These are phyloP conservation scores for Xerocomus amazonicus DNA, from an alignment of 1,284 basidiomycete species.

Conservation along the genomic window DNA sequence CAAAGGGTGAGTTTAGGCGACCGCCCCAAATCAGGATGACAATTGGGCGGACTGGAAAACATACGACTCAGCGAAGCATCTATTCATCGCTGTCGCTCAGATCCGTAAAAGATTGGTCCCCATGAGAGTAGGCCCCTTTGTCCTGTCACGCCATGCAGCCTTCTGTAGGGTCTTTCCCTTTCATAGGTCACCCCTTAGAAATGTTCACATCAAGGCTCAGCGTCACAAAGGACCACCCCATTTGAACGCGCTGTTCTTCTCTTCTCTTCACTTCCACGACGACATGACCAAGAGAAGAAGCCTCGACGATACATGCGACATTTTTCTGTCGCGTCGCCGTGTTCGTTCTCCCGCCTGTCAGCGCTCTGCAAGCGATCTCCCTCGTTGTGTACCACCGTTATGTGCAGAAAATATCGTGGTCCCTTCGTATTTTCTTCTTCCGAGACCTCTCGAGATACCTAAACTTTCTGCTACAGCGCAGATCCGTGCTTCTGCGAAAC, in stretches of 20 bases:
- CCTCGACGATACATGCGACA: conserved; percentile 31
- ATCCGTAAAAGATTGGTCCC: background rate
- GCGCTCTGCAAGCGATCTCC: conserved; percentile 12
- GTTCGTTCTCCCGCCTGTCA: conserved; percentile 8
- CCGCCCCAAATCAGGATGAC: conserved; percentile 16
- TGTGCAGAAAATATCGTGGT: conserved; percentile 7
- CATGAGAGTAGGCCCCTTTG: background rate
- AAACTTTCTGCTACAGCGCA: background rate
- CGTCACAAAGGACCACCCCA: conserved; percentile 20
- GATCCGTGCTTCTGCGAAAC: conserved; percentile 5
- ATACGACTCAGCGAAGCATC: conserved; percentile 22
- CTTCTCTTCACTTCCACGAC: conserved; percentile 17
- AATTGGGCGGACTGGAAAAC: conserved; percentile 24
- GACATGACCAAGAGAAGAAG: conserved; percentile 27
- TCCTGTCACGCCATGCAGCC: background rate
- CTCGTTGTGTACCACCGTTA: conserved; percentile 3
- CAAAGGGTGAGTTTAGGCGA: conserved; percentile 13
- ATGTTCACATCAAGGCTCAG: background rate
- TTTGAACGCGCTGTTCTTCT: conserved; percentile 8
- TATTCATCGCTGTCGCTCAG: background rate
- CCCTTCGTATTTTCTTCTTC: conserved; percentile 11
- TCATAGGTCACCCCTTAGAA: background rate
- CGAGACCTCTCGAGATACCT: conserved; percentile 9
- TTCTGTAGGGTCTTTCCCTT: background rate
- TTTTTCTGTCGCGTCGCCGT: conserved; percentile 27